phyloP scores from a whole-genome alignment of 306 rosid species.

The Pyrus pyrifolia region DNA sequence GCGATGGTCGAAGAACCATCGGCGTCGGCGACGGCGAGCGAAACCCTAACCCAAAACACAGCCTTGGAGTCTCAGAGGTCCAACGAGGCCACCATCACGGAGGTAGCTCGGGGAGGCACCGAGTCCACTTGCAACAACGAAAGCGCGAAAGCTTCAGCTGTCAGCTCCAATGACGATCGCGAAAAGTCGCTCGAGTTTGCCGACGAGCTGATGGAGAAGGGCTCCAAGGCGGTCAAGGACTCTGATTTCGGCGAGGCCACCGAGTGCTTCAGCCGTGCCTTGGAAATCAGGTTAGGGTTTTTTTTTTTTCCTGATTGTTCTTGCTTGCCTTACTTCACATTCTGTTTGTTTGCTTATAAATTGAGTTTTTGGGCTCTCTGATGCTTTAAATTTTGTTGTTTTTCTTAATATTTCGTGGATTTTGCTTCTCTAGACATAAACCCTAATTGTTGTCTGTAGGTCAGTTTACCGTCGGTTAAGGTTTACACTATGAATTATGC shows the following conservation, averaged over 20 bases:
- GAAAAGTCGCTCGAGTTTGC: constrained; percentile 48
- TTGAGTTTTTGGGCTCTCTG: background rate
- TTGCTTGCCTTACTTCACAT: background rate
- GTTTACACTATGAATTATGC: background rate
- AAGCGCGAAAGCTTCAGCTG: constrained; percentile 32
- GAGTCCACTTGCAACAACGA: constrained; percentile 43
- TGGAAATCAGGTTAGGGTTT: constrained; percentile 81
- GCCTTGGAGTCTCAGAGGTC: constrained; percentile 29
- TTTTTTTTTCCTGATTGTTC: background rate
- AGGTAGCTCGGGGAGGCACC: constrained; percentile 17
- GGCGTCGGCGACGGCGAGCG: constrained; percentile 40
- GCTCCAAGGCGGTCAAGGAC: constrained; percentile 58
- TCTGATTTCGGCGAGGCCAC: constrained; percentile 64
- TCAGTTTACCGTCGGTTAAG: background rate
- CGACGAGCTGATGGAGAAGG: constrained; percentile 63
- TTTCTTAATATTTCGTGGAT: background rate
- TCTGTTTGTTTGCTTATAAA: background rate
- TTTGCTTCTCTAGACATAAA: background rate
- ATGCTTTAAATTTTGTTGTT: background rate
- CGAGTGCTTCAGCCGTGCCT: constrained; percentile 87
- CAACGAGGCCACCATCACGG: constrained; percentile 34
- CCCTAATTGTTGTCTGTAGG: background rate
- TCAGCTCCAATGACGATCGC: constrained; percentile 30
- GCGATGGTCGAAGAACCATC: constrained; percentile 62
- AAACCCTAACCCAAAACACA: constrained; percentile 24